phyloP scores from a whole-genome alignment of 73 alveolate species.

The Paramecium primaurelia region DNA sequence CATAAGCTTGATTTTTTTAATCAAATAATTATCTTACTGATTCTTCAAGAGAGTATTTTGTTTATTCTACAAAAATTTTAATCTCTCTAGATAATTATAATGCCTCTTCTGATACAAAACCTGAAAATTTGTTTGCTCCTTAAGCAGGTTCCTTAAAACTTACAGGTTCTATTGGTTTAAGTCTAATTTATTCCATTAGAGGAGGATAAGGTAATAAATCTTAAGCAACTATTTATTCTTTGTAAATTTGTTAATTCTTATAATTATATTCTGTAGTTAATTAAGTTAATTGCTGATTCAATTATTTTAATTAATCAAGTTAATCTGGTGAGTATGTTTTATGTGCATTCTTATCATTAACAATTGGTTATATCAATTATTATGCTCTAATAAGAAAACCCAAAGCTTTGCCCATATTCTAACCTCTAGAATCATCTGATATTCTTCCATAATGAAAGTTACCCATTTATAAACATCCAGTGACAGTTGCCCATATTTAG shows the following conservation, averaged over 20 bases:
- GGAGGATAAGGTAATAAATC: neutral
- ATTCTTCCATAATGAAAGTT: neutral
- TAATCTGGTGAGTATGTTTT: neutral
- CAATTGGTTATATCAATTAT: neutral
- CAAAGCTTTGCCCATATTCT: constrained; percentile 43
- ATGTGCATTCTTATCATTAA: neutral
- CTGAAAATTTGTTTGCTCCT: neutral
- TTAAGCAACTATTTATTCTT: neutral
- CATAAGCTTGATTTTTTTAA: constrained; percentile 32
- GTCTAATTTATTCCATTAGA: neutral
- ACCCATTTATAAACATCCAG: neutral
- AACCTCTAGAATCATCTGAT: constrained; percentile 5
- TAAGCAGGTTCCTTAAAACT: neutral
- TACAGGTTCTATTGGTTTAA: neutral
- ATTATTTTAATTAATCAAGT: neutral
- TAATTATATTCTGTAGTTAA: neutral
- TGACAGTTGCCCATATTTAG: neutral
- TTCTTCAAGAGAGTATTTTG: neutral
- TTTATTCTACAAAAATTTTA: constrained; percentile 2
- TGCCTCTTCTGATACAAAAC: constrained; percentile 34
- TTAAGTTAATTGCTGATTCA: neutral
- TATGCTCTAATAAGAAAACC: constrained; percentile 3
- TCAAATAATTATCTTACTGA: neutral
- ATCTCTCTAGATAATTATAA: constrained; percentile 21
- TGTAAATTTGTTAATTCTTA: neutral